Percentiles rank a stretch among this genome's conserved stretches.
Evolutionary conservation across 768 basidiomycete species (phyloP).

Genomic region (Tubosaeta sp.): DNA sequence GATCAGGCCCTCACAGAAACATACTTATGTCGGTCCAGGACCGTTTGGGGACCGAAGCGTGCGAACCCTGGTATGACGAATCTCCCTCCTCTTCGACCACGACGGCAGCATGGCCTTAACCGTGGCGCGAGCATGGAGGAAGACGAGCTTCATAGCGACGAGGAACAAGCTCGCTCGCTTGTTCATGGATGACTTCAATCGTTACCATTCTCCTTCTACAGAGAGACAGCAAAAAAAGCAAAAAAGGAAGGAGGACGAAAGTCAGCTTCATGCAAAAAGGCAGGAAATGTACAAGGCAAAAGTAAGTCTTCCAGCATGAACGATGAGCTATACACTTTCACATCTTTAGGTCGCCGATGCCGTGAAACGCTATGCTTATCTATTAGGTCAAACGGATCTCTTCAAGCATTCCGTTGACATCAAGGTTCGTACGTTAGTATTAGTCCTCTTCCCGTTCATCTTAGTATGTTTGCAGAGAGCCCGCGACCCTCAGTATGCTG

Average conservation of each 20-base stretch:
- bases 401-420: constrained; percentile 99
- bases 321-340: constrained; percentile 1
- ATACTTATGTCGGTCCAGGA: no score
- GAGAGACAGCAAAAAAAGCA: constrained; percentile 43
- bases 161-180: constrained; percentile 30
- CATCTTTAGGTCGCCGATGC: constrained; percentile 74
- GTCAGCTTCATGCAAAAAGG: constrained; percentile 63
- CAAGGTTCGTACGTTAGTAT: constrained; percentile 51
- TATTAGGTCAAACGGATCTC: constrained; percentile 96
- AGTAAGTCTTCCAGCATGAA: constrained; percentile 35
- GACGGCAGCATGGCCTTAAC: constrained; percentile 20
- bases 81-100: constrained; percentile 23
- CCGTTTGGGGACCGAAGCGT: no score
- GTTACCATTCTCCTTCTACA: constrained; percentile 16
- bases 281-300: constrained; percentile 89
- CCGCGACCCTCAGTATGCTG: constrained; percentile 91
- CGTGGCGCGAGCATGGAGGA: constrained; percentile 50
- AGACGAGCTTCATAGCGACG: constrained; percentile 60
- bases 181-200: constrained; percentile 1
- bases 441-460: background rate
- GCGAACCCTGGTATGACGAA: no score
- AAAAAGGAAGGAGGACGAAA: constrained; percentile 66
- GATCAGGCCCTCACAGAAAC: no score
- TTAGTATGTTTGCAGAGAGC: constrained; percentile 50
- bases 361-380: constrained; percentile 93